Conservation (phyloP, 352 stramenopile genomes). For the Phytophthora sansomeana region DNA sequence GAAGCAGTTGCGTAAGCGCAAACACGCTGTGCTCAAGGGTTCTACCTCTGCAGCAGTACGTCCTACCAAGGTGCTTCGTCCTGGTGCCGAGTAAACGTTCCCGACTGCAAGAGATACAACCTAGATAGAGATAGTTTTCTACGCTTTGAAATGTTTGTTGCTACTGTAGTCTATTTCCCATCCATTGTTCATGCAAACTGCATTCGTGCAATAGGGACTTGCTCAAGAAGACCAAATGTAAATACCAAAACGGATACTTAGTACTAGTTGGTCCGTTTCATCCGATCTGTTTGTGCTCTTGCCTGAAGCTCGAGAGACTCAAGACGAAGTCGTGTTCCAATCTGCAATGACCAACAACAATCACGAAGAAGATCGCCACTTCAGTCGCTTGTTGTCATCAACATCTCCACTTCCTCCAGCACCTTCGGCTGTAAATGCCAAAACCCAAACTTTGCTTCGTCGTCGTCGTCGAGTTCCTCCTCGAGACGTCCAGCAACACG, state of each 20-base stretch:
- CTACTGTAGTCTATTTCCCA: background rate
- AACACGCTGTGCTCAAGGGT: constrained; percentile 87
- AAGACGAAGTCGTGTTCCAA: background rate
- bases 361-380: constrained; percentile 30
- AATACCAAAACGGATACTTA: no score
- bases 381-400: constrained; percentile 12
- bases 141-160: constrained; percentile 24
- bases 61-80: constrained; percentile 65
- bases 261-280: no score
- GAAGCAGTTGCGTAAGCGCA: constrained; percentile 91
- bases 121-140: constrained; percentile 41
- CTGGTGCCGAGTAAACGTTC: constrained; percentile 63
- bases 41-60: constrained; percentile 66
- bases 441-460: constrained; percentile 25
- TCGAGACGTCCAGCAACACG: constrained; percentile 37
- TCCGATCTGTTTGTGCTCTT: no score
- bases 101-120: constrained; percentile 5
- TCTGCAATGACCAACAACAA: constrained; percentile 45
- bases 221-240: no score
- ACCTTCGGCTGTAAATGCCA: constrained; percentile 15
- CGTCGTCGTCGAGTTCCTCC: constrained; percentile 27
- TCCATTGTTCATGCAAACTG: no score
- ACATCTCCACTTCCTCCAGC: constrained; percentile 16
- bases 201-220: no score
- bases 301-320: no score